phyloP scores from a whole-genome alignment of 495 filamentous ascomycete genomes.

The Neurospora sp. region DNA sequence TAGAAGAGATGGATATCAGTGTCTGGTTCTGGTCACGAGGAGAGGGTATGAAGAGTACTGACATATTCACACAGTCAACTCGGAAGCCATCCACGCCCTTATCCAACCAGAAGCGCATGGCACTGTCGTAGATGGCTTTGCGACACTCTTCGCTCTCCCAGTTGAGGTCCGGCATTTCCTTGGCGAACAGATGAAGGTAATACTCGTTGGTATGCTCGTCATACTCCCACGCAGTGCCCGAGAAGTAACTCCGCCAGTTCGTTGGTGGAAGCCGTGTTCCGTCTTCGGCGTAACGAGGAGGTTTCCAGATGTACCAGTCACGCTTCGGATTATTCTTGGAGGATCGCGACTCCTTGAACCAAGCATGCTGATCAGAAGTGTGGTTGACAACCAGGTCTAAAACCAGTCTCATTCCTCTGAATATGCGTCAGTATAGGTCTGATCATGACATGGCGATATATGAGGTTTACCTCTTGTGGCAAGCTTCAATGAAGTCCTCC shows the following conservation, averaged over 20 bases:
- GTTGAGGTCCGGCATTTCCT: conserved; percentile 63
- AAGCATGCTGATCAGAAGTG: conserved; percentile 66
- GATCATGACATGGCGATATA: neutral
- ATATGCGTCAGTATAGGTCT: conserved; percentile 17
- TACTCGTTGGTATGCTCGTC: conserved; percentile 57
- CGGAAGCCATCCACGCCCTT: conserved; percentile 60
- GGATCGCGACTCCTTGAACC: conserved; percentile 60
- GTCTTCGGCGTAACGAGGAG: conserved; percentile 43
- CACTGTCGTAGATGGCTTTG: conserved; percentile 52
- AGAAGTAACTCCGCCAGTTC: conserved; percentile 53
- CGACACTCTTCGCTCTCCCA: conserved; percentile 57
- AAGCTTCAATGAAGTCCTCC: conserved; percentile 42
- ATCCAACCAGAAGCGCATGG: conserved; percentile 63
- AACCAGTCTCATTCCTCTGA: conserved; percentile 57
- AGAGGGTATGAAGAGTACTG: neutral
- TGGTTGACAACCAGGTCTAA: conserved; percentile 73
- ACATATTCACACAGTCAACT: conserved; percentile 57
- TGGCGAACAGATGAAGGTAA: conserved; percentile 58
- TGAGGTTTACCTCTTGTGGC: conserved; percentile 38
- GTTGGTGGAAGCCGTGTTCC: conserved; percentile 58
- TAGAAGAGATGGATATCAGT: neutral
- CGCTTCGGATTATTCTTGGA: conserved; percentile 52
- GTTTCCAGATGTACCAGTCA: conserved; percentile 69
- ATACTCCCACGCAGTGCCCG: conserved; percentile 54
- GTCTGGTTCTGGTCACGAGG: neutral